Conservation (phyloP, 768 basidiomycete species). For the Boletus insuetus region DNA sequence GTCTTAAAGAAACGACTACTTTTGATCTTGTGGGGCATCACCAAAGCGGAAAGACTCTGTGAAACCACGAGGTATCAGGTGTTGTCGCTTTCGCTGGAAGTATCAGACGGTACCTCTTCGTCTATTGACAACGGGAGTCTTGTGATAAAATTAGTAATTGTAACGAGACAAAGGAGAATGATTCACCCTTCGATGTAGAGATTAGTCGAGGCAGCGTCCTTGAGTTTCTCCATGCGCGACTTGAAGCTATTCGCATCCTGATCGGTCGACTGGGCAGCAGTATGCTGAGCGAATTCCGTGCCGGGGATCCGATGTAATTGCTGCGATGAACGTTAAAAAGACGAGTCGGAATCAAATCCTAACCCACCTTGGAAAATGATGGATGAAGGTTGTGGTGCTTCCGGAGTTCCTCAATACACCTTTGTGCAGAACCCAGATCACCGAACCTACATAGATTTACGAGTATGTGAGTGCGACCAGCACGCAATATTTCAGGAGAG, state of each 20-base stretch:
- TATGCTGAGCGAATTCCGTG: slow-evolving; percentile 53
- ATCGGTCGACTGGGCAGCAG: slow-evolving; percentile 21
- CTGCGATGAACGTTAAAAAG: slow-evolving; percentile 27
- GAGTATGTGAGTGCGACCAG: not conserved
- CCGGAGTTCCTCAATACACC: slow-evolving; percentile 68
- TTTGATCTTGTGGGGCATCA: slow-evolving; percentile 69
- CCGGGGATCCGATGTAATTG: slow-evolving; percentile 84
- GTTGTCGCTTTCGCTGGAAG: not conserved
- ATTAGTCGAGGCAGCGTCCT: slow-evolving; percentile 67
- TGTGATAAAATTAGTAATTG: slow-evolving; percentile 1
- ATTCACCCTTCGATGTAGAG: slow-evolving; percentile 75
- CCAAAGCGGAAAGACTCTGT: slow-evolving; percentile 61
- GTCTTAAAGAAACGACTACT: slow-evolving; percentile 82
- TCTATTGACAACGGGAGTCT: slow-evolving; percentile 72
- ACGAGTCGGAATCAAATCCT: not conserved
- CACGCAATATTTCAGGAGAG: slow-evolving; percentile 1
- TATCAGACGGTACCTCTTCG: slow-evolving; percentile 43
- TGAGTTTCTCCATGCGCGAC: slow-evolving; percentile 72
- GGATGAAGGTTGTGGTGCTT: slow-evolving; percentile 79
- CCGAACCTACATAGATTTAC: slow-evolving; percentile 51
- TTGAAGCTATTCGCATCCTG: slow-evolving; percentile 55
- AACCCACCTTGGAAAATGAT: slow-evolving; percentile 76
- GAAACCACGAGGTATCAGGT: not conserved
- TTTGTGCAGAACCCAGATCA: slow-evolving; percentile 62
- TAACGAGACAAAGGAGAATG: not conserved